Percentiles rank a stretch among this genome's conserved stretches.
phyloP scores from a whole-genome alignment of 257 asterid genomes.

The Handroanthus guayacan region DNA sequence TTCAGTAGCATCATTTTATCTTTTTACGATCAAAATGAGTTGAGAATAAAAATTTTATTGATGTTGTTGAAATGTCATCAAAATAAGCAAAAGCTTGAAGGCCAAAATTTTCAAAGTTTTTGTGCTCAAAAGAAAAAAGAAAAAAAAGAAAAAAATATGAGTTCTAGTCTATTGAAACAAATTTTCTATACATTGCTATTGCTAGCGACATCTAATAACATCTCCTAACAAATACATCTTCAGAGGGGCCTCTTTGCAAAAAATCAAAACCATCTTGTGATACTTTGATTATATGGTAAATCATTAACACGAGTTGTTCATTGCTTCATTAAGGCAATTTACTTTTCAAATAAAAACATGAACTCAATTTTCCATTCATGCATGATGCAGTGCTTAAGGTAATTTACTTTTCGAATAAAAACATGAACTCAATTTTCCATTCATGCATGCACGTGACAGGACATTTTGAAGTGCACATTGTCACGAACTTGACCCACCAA shows the following conservation, averaged over 20 bases:
- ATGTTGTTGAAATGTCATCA: too few relatives aligned
- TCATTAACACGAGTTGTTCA: not conserved
- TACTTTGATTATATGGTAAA: not conserved
- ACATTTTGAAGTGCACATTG: conserved; percentile 50
- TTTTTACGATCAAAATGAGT: not conserved
- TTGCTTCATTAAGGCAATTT: not conserved
- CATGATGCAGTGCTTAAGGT: too few relatives aligned
- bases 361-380: not conserved
- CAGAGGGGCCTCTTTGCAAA: conserved; percentile 36
- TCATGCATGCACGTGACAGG: conserved; percentile 34
- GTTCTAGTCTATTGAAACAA: too few relatives aligned
- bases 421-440: not conserved
- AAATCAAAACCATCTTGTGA: not conserved
- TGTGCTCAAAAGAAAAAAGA: too few relatives aligned
- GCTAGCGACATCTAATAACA: too few relatives aligned
- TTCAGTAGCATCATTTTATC: conserved; percentile 48
- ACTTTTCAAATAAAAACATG: not conserved
- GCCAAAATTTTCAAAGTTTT: too few relatives aligned
- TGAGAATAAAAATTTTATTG: not conserved
- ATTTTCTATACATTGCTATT: too few relatives aligned
- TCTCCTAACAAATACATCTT: conserved; percentile 58
- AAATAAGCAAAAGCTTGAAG: too few relatives aligned
- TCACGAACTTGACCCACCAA: too few relatives aligned
- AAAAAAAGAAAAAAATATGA: too few relatives aligned
- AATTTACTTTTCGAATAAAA: not conserved